Evolutionary conservation across 73 alveolate species (phyloP), one percentile per base, ranked within the genome.

Genomic region (Symbiodinium pilosum): DNA sequence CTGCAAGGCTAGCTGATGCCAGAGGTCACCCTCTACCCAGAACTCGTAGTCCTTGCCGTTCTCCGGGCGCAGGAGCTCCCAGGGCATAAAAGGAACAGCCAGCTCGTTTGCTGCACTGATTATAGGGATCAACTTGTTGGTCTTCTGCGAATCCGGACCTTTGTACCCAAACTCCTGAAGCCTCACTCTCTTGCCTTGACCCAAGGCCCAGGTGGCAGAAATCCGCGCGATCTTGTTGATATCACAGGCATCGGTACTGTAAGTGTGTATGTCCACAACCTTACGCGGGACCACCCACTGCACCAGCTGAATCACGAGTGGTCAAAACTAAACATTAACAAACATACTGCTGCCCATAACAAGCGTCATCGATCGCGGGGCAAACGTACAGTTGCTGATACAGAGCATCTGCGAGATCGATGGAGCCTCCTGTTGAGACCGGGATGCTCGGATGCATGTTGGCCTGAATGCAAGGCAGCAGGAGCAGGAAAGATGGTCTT

Each of bases 171-270:
- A 64, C 77, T 64, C 77, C 77, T 64, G 77, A 32, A 64, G 36
- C 32, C 77, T 64, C 77, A 64, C 77, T 14, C 77, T 64, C 77
- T 64, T 64, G 77, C 77, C 77, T 64, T 64, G 77, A 36, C 77
- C 28, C 77, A 64, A 32, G 11, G 77, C 77, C 77, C 77, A 64
- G 77, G 77, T 64, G 2, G 77, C 77, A 2, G 77, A 32, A 28
- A 64, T 64, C 77, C 28, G 5, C 21, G 77, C 1, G 32, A 64
- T 64, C 77, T 64, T 64, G 38, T 64, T 64, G 77, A 64, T 64
- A 36, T 64, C 77, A 36, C 77, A 64, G 28, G 77, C 77, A 64
- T 28, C 32, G 38, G 77, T 64, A 36, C 77, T 64, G 77, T 64
- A 64, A 64, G 77, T 64, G 77, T 64, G 77, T 32, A 64, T 64